Percentiles rank a stretch among this genome's conserved stretches.
Conservation (phyloP, 768 basidiomycete genomes). For the Hortiboletus campestris region DNA sequence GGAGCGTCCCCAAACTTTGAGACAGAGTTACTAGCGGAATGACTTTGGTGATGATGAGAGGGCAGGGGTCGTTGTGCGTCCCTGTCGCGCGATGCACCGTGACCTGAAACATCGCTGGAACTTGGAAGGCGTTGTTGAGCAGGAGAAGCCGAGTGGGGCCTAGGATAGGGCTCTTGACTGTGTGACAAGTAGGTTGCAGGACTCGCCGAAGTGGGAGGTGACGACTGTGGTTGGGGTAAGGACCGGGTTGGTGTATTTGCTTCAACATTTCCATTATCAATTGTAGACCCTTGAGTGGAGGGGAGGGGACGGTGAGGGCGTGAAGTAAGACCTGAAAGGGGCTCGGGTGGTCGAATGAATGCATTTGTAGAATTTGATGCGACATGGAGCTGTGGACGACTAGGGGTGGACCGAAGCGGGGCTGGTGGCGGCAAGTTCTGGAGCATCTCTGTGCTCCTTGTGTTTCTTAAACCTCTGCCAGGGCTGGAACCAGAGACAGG, state of each 20-base stretch:
- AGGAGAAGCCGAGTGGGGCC: constrained; percentile 58
- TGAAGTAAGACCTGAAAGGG: constrained; percentile 12
- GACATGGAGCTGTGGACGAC: constrained; percentile 27
- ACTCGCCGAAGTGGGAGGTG: constrained; percentile 18
- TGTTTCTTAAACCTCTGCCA: constrained; percentile 20
- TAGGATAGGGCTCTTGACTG: constrained; percentile 55
- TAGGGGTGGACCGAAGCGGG: constrained; percentile 30
- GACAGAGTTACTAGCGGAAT: constrained; percentile 26
- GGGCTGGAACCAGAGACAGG: constrained; percentile 35
- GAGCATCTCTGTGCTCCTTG: constrained; percentile 31
- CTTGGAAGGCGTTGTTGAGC: constrained; percentile 32
- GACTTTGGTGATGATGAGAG: constrained; percentile 23
- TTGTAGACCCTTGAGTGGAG: constrained; percentile 24
- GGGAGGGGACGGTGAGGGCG: constrained; percentile 31
- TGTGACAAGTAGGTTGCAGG: constrained; percentile 39
- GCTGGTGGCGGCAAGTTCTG: constrained; percentile 17
- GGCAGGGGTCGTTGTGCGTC: constrained; percentile 30
- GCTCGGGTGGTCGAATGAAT: constrained; percentile 20
- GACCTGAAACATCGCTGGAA: constrained; percentile 12
- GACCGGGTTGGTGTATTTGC: constrained; percentile 16
- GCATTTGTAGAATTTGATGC: constrained; percentile 17
- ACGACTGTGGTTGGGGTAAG: constrained; percentile 25
- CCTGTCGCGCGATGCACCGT: constrained; percentile 27
- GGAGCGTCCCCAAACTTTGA: constrained; percentile 34
- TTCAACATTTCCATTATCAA: constrained; percentile 22